A percentile compares a stretch with the other conserved stretches of the same genome.
Evolutionary conservation across 2,329 filamentous ascomycete species (phyloP).

Genomic region (Penicillium brasilianum): DNA sequence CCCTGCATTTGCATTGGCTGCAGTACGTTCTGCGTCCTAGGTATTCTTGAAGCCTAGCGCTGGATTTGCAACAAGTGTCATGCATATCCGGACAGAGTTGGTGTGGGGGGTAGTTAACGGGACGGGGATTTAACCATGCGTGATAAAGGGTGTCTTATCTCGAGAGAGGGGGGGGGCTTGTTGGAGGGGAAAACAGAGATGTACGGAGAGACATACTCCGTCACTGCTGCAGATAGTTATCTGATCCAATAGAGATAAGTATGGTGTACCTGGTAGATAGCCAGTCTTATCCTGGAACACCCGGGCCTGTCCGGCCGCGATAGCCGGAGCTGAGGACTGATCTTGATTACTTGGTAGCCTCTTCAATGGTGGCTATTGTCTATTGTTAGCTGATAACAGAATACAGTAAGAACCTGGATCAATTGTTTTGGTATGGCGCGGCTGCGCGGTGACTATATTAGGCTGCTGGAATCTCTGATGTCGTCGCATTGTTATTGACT

Average conservation of each 20-base stretch:
- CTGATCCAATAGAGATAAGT: too few species aligned
- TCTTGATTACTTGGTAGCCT: not conserved
- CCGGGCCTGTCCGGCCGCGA: constrained; percentile 1
- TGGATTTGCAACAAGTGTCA: not conserved
- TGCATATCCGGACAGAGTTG: not conserved
- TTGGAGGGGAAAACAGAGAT: not conserved
- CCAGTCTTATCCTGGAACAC: not conserved
- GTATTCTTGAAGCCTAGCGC: not conserved
- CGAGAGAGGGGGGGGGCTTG: too few species aligned
- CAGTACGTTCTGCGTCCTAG: too few species aligned
- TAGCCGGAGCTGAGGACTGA: not conserved
- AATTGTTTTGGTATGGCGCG: not conserved
- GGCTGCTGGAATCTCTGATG: not conserved
- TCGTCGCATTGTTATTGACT: too few species aligned
- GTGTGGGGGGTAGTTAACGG: not conserved
- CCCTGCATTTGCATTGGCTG: not conserved
- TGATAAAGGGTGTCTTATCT: not conserved
- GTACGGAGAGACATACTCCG: not conserved
- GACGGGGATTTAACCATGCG: not conserved
- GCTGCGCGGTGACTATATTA: not conserved
- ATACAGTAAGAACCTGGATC: not conserved
- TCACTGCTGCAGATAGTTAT: not conserved
- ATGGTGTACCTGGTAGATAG: not conserved
- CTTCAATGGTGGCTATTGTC: not conserved
- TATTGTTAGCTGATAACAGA: not conserved